Base-by-base conservation (phyloP, 176 grass and related monocot species). In the Panicum miliaceum region DNA sequence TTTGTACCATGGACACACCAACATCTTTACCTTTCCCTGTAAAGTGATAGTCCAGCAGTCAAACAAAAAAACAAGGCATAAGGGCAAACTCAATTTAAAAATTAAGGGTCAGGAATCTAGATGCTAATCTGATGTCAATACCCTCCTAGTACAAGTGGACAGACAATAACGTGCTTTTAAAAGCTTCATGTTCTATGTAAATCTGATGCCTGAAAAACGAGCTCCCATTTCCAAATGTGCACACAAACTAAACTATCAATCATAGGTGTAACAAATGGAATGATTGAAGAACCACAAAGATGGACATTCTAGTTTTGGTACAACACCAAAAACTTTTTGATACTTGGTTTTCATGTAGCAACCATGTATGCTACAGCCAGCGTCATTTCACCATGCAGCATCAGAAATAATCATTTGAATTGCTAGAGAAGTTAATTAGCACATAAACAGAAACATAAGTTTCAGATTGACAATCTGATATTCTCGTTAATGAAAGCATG, bases 11-110 rank as follows among this genome's bases (percentile, higher is more conserved):
- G 8, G 15, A 35, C 69, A 84, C 87, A 7, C 93, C 96, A 58
- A 96, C 88, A 94, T 99, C 96, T 81, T 75, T 73, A 75, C 82
- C 82, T 81, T 96, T 94, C 73, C 81, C 91, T 99, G 90, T 60
- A 78, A 57, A 76, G 38, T 82, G 38, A 75, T 9, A 80, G 25
- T 14, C 26, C 71, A 86, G 79, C 57, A 83, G 40, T 59, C 8
- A 23, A 86, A 52, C 56, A 50, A 82, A 53, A 86, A 83, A 34
- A 11, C 41, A 74, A 23, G 57, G 25, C 58, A 47, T 43, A 57
- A 68, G 68, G 73, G 26, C 11, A 53, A 61, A 69, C 20, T 51
- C 32, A 64, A 81, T 52, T 73, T 54, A 79, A 38, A 9, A 22
- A 74, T 38, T 32, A 50, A 86, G 25, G 65, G 25, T 48, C 8